Evolutionary conservation across 164 flowering plant genomes (phyloP).

Genomic region (Vitis amurensis): DNA sequence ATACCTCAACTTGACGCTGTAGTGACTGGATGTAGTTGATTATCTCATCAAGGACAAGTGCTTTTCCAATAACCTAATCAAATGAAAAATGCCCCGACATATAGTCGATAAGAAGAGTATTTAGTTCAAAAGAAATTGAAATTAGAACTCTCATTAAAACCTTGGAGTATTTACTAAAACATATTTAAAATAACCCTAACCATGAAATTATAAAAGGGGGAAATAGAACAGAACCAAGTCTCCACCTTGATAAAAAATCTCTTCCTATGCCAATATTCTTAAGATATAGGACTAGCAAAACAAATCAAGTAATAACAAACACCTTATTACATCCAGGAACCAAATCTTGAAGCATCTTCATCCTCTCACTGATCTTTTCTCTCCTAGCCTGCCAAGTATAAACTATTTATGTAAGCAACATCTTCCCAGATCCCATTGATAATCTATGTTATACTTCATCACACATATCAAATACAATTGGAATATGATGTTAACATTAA

Average conservation of each 20-base stretch:
- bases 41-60: constrained; percentile 87
- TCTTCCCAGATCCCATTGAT: neutral
- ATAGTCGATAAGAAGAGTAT: neutral
- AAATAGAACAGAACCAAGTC: neutral
- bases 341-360: constrained; percentile 92
- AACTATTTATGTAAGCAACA: neutral
- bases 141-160: neutral
- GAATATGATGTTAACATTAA: neutral
- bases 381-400: constrained; percentile 75
- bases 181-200: too few species aligned
- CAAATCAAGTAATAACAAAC: neutral
- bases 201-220: neutral
- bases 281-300: neutral
- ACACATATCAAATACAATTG: neutral
- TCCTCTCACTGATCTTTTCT: constrained; percentile 97
- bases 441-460: neutral
- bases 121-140: neutral
- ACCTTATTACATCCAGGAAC: constrained; percentile 99
- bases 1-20: constrained; percentile 86
- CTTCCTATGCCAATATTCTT: neutral
- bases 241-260: neutral
- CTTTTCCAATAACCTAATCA: constrained; percentile 77
- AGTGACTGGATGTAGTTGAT: constrained; percentile 85
- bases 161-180: too few species aligned
- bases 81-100: constrained; percentile 3